Base-by-base conservation (phyloP, 2,329 filamentous ascomycete genomes). In the Emergomyces orientalis region DNA sequence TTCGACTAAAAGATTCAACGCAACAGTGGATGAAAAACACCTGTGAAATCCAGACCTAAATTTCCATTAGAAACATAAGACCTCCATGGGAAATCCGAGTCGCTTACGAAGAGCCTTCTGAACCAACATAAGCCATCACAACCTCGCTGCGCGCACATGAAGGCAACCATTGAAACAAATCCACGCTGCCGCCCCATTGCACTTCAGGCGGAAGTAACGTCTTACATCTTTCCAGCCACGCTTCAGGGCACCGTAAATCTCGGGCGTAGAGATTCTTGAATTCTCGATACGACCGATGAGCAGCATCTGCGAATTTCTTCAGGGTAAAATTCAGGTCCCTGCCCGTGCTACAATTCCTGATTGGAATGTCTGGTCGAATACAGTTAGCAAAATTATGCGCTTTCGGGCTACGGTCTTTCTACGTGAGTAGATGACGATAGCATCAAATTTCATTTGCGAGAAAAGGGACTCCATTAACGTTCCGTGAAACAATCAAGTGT, bases 51-150 rank as follows among this genome's bases (percentile, higher is more conserved):
- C 72, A 22, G 72, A 74, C 56, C 72, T 73, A 59, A 62, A n/a
- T 64, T 19, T 47, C 39, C 14, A 32, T 57, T 17, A 32, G n/a
- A 11, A 45, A 54, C 27, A 59, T 39, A 34, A 2, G 32, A 51
- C 27, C 30, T n/a, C 5, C 13, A 45, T 4, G 9, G 30, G 14
- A 9, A n/a, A 56, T 55, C 47, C 1, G 37, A 14, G 34, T n/a
- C 17, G 65, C 69, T 14, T 63, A 71, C 69, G 69, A 70, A 37
- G 70, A 72, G 43, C 69, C 72, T 62, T 71, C 69, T 52, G 71
- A 73, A 2, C 73, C 73, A 41, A 74, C 69, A 66, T 75, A 74
- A 32, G 71, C 73, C 73, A 75, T 74, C 68, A 75, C 70, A 30
- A 75, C 73, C 60, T 75, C 73, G 59, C 73, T 73, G 8, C 70